Evolutionary conservation across 495 filamentous ascomycete species (phyloP).

Genomic region (Glonium stellatum): DNA sequence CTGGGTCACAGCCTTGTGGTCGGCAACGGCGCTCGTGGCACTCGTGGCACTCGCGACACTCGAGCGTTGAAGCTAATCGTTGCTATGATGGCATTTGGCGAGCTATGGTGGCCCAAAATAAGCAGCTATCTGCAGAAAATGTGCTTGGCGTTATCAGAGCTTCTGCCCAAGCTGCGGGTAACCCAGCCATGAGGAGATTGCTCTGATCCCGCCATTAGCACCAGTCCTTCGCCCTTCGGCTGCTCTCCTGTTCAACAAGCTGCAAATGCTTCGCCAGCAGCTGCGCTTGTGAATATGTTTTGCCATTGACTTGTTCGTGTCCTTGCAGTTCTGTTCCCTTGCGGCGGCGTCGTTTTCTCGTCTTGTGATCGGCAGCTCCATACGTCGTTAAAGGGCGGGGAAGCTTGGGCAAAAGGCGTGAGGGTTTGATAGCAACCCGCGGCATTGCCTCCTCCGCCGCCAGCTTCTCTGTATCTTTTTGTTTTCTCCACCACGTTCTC

Average conservation of each 20-base stretch:
- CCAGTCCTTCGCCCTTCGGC: background rate
- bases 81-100: too few relatives aligned
- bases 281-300: background rate
- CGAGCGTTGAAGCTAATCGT: too few relatives aligned
- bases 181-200: background rate
- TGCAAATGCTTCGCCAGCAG: background rate
- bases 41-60: too few relatives aligned
- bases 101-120: too few relatives aligned
- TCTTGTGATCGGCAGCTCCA: constrained; percentile 21
- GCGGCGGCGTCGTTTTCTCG: background rate
- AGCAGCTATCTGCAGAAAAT: background rate
- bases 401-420: constrained; percentile 10
- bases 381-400: constrained; percentile 21
- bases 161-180: background rate
- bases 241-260: background rate
- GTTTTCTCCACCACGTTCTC: background rate
- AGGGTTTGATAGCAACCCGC: background rate
- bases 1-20: too few relatives aligned
- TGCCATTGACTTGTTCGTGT: background rate
- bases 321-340: background rate
- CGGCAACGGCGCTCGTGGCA: too few relatives aligned
- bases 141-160: background rate
- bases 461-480: background rate
- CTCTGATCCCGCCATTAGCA: background rate
- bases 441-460: background rate